A percentile compares a stretch with the other conserved stretches of the same genome.
phyloP scores from a whole-genome alignment of 1,139 yeast genomes.

The Pichia sp. region DNA sequence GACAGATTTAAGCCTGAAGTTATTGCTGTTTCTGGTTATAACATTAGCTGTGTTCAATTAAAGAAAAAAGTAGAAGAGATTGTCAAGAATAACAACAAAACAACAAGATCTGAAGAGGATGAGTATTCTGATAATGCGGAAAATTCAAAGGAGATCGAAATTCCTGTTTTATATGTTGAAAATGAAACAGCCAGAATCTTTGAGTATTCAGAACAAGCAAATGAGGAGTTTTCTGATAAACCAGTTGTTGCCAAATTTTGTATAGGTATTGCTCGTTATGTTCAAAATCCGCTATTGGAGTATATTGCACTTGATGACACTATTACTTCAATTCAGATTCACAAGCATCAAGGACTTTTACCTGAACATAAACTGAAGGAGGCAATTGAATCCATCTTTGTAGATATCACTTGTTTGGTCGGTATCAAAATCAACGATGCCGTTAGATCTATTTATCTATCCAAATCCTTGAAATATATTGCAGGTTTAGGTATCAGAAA shows the following conservation, averaged over 20 bases:
- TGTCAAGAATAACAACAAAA: slow-evolving; percentile 47
- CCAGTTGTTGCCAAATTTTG: slow-evolving; percentile 79
- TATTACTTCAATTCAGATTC: slow-evolving; percentile 61
- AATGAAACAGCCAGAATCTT: slow-evolving; percentile 91
- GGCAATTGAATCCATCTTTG: slow-evolving; percentile 75
- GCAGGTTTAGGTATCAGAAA: slow-evolving; percentile 96
- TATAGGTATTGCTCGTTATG: slow-evolving; percentile 81
- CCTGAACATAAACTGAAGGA: slow-evolving; percentile 55
- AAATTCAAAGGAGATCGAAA: slow-evolving; percentile 26
- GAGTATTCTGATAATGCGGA: slow-evolving; percentile 29
- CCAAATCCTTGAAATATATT: slow-evolving; percentile 65
- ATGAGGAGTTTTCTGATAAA: slow-evolving; percentile 77
- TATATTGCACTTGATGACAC: slow-evolving; percentile 76
- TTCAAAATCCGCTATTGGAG: slow-evolving; percentile 86
- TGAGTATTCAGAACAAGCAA: slow-evolving; percentile 74
- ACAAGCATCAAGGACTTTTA: slow-evolving; percentile 66
- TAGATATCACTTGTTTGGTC: slow-evolving; percentile 82
- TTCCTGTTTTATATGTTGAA: slow-evolving; percentile 59
- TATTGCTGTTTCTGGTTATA: slow-evolving; percentile 82
- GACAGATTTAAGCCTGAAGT: slow-evolving; percentile 68
- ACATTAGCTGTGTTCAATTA: slow-evolving; percentile 61
- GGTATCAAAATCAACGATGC: slow-evolving; percentile 95
- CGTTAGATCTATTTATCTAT: slow-evolving; percentile 62
- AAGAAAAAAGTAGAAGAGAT: slow-evolving; percentile 51
- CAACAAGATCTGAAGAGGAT: slow-evolving; percentile 29